A percentile compares a stretch with the other conserved stretches of the same genome.
These are phyloP conservation scores for Saccharomycopsis sp. DNA, from an alignment of 805 yeast species.

Conservation along the genomic window DNA sequence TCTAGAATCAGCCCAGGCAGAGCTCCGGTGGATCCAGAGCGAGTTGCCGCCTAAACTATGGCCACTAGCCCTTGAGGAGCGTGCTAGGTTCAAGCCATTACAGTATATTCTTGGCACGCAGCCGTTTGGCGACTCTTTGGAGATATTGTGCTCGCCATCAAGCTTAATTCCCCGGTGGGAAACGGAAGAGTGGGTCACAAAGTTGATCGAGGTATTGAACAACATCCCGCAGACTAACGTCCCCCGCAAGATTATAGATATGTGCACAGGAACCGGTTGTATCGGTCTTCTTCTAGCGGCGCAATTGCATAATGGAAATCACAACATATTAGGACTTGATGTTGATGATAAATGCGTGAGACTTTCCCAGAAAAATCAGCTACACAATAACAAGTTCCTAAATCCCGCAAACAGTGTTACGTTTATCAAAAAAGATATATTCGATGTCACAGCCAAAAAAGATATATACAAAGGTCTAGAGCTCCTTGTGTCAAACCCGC, in stretches of 20 bases:
- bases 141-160: constrained; percentile 49
- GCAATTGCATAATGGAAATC: constrained; percentile 22
- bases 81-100: constrained; percentile 58
- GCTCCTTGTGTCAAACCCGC: constrained; percentile 81
- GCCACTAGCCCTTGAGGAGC: constrained; percentile 43
- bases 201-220: constrained; percentile 28
- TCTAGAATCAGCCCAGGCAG: constrained; percentile 41
- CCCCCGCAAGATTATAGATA: constrained; percentile 44
- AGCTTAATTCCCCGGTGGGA: constrained; percentile 93
- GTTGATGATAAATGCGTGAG: constrained; percentile 45
- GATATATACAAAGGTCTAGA: constrained; percentile 31
- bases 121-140: constrained; percentile 68
- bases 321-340: constrained; percentile 45
- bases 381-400: constrained; percentile 13
- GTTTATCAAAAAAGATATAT: constrained; percentile 7
- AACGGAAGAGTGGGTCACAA: constrained; percentile 82
- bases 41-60: constrained; percentile 47
- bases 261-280: constrained; percentile 90
- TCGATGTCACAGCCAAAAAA: constrained; percentile 17
- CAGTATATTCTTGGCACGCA: constrained; percentile 83
- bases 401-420: constrained; percentile 9
- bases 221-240: constrained; percentile 5
- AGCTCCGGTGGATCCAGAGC: constrained; percentile 55
- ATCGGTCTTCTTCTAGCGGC: constrained; percentile 50
- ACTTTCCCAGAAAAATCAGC: constrained; percentile 42